Conservation (phyloP, 2,329 filamentous ascomycete genomes). For the Trichophyton simii region DNA sequence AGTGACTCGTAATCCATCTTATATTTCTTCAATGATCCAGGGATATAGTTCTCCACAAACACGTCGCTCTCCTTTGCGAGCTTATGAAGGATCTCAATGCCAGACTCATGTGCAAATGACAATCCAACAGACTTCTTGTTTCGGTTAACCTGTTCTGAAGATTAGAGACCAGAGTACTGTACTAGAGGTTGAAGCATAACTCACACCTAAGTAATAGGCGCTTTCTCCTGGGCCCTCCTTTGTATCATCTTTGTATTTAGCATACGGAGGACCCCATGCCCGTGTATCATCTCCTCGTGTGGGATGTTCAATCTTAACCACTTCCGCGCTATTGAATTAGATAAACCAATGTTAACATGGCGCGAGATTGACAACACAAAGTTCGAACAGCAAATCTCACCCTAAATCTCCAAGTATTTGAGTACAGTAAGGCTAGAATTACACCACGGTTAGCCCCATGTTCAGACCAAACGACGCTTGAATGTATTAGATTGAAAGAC, state of each 20-base stretch:
- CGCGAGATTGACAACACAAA: background rate
- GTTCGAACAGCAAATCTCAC: conserved; percentile 34
- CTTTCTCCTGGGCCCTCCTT: conserved; percentile 66
- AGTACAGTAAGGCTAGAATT: conserved; percentile 75
- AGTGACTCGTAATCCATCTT: conserved; percentile 76
- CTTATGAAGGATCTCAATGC: conserved; percentile 75
- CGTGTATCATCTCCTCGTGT: conserved; percentile 82
- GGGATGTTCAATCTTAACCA: conserved; percentile 96
- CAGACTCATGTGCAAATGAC: conserved; percentile 75
- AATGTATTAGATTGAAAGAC: no score
- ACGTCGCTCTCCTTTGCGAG: conserved; percentile 78
- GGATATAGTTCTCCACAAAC: conserved; percentile 92
- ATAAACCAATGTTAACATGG: background rate
- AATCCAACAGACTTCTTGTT: conserved; percentile 93
- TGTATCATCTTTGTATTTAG: conserved; percentile 53
- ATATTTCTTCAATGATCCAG: conserved; percentile 81
- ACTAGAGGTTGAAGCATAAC: conserved; percentile 14
- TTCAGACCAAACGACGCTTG: background rate
- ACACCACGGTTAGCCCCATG: conserved; percentile 9
- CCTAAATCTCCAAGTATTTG: conserved; percentile 93
- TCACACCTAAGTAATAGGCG: conserved; percentile 82
- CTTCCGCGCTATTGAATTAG: conserved; percentile 56
- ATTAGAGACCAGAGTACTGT: background rate
- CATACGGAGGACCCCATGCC: conserved; percentile 93
- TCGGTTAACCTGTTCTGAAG: conserved; percentile 61